Percentiles rank a stretch among this genome's conserved stretches.
These are phyloP conservation scores for Sporobolomyces pararoseus DNA, from an alignment of 768 basidiomycete genomes.

Conservation along the genomic window DNA sequence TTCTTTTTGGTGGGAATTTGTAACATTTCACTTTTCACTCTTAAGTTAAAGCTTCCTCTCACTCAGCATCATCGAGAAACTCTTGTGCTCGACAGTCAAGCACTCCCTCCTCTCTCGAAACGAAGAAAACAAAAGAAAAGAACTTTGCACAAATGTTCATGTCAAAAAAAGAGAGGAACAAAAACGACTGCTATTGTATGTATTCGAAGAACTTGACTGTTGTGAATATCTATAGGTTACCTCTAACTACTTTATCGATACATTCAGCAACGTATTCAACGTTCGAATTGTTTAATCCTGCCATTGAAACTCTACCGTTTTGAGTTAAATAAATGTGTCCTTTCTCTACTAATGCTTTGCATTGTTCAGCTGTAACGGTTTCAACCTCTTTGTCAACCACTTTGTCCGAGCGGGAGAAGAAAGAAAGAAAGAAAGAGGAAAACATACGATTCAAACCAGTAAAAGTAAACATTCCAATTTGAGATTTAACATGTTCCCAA, in stretches of 20 bases:
- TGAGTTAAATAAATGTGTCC: slow-evolving; percentile 92
- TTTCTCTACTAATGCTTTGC: slow-evolving; percentile 75
- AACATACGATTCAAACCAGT: slow-evolving; percentile 63
- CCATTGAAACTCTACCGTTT: slow-evolving; percentile 88
- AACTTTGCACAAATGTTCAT: no score
- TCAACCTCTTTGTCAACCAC: slow-evolving; percentile 44
- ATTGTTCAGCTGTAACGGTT: slow-evolving; percentile 59
- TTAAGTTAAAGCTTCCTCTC: no score
- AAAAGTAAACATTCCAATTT: slow-evolving; percentile 76
- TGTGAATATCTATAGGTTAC: slow-evolving; percentile 20
- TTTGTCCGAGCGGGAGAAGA: slow-evolving; percentile 57
- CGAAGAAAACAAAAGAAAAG: no score
- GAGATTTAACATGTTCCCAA: slow-evolving; percentile 91
- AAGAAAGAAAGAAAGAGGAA: background rate
- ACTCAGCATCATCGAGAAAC: no score
- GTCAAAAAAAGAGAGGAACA: no score
- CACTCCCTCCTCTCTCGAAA: no score
- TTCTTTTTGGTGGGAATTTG: no score
- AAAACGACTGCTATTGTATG: no score
- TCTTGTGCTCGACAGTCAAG: no score
- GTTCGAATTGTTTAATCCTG: slow-evolving; percentile 76
- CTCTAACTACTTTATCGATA: slow-evolving; percentile 60
- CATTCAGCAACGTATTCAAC: slow-evolving; percentile 85
- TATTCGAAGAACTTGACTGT: no score
- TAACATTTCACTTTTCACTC: no score